Percentiles rank a stretch among this genome's conserved stretches.
Evolutionary conservation across 768 basidiomycete genomes (phyloP).

Genomic region (Hypsizygus marmoreus): DNA sequence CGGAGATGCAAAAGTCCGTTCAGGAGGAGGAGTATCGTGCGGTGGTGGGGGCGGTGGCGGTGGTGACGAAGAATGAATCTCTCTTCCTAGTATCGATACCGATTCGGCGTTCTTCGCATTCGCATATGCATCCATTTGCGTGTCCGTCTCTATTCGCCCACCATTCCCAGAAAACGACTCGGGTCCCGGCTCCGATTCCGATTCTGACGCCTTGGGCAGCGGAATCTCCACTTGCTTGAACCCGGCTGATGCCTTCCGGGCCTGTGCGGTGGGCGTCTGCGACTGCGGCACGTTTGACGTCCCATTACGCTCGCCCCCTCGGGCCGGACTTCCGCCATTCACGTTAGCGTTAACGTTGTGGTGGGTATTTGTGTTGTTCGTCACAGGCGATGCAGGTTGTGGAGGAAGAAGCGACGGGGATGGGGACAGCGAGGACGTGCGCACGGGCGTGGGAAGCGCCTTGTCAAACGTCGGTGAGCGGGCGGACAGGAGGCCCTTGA

Average conservation of each 20-base stretch:
- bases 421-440: constrained; percentile 27
- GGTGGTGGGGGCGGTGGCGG: constrained; percentile 10
- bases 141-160: too few relatives aligned
- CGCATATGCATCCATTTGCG: constrained; percentile 5
- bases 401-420: constrained; percentile 25
- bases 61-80: constrained; percentile 5
- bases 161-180: constrained; percentile 5
- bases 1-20: not conserved
- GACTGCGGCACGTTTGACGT: not conserved
- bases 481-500: constrained; percentile 47
- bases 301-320: not conserved
- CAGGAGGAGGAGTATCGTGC: constrained; percentile 13
- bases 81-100: not conserved
- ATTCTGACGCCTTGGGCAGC: constrained; percentile 20
- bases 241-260: constrained; percentile 15
- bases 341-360: constrained; percentile 1
- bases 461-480: constrained; percentile 37
- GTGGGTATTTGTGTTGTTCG: constrained; percentile 6
- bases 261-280: constrained; percentile 6
- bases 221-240: constrained; percentile 23
- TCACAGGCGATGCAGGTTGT: constrained; percentile 19
- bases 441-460: constrained; percentile 32
- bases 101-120: constrained; percentile 4
- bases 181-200: constrained; percentile 17
- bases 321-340: constrained; percentile 11